Base-by-base conservation (phyloP, 345 rosid species). In the Dimocarpus longan region DNA sequence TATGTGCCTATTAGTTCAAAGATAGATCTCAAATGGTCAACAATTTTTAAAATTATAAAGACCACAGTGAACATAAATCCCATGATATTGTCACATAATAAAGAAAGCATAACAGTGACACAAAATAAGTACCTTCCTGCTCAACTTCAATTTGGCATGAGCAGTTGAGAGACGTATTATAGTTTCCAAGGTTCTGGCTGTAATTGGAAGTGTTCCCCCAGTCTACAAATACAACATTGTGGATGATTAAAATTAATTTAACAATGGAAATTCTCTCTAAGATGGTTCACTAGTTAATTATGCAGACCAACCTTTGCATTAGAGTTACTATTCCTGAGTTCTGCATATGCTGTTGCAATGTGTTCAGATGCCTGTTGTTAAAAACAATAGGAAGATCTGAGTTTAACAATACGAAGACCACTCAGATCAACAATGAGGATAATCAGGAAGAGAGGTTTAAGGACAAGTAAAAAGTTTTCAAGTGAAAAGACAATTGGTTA, bases 131-230 rank as follows among this genome's bases (percentile, higher is more conserved):
- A 93, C 99, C 97, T 91, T 75, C 87, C 92, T 86, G 89, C 95
- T 93, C 86, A 96, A 85, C 82, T 91, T 94, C 91, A 96, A 71
- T 81, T 93, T 96, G 68, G 99, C 98, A 84, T 96, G 99, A 76
- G 99, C 98, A 19, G 99, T 94, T 21, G 99, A 93, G 76, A 96
- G 94, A 71, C 99, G 98, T 28, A 96, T 96, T 24, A 96, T 93
- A 81, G 99, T 96, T 88, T 96, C 99, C 77, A 96, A 82, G 64
- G 99, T 96, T 87, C 99, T 91, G 39, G 99, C 98, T 62, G 99
- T 96, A 63, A 96, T 94, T 11, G 98, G 98, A 84, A 96, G 98
- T 5, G 98, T 94, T 86, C 99, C 99, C 48, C 99, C 98, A 66
- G 97, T 94, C 99, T 96, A 74, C 86, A 83, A 74, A 81, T 64